A percentile compares a stretch with the other conserved stretches of the same genome.
These are phyloP conservation scores for Chlamydomonas sp. DNA, from an alignment of 139 green algal species.

Conservation along the genomic window DNA sequence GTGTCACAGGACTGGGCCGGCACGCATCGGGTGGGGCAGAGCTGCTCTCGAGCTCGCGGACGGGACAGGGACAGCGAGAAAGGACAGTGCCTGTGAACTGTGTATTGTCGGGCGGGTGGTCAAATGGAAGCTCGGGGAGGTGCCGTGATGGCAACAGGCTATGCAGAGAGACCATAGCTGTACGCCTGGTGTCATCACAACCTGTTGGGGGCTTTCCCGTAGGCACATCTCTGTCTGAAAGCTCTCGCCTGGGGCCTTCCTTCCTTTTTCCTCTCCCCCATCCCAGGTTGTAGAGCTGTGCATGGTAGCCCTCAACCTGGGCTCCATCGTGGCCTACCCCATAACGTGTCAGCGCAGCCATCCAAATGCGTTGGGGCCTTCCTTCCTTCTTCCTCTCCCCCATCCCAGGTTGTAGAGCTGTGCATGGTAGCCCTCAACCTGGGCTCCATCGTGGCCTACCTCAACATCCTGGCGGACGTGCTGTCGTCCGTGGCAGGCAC, in stretches of 20 bases:
- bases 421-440: conserved; percentile 71
- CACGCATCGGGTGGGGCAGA: no score
- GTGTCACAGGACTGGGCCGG: no score
- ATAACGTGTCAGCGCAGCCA: conserved; percentile 9
- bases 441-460: conserved; percentile 79
- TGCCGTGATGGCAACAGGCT: no score
- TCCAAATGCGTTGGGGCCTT: background rate
- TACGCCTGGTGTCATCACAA: no score
- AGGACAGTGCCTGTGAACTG: no score
- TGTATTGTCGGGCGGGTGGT: no score
- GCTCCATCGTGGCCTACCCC: conserved; percentile 81
- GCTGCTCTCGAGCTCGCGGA: no score
- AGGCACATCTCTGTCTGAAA: no score
- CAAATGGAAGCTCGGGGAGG: no score
- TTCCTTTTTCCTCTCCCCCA: background rate
- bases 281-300: conserved; percentile 57
- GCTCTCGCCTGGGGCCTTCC: background rate
- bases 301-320: conserved; percentile 68
- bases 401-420: conserved; percentile 47
- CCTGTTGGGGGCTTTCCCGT: no score
- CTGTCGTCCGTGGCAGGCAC: conserved; percentile 79
- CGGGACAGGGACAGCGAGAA: no score
- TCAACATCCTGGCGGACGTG: conserved; percentile 88
- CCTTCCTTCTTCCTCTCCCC: background rate
- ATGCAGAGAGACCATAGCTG: no score